phyloP scores from a whole-genome alignment of 768 basidiomycete species.

The Gyrodon lividus region DNA sequence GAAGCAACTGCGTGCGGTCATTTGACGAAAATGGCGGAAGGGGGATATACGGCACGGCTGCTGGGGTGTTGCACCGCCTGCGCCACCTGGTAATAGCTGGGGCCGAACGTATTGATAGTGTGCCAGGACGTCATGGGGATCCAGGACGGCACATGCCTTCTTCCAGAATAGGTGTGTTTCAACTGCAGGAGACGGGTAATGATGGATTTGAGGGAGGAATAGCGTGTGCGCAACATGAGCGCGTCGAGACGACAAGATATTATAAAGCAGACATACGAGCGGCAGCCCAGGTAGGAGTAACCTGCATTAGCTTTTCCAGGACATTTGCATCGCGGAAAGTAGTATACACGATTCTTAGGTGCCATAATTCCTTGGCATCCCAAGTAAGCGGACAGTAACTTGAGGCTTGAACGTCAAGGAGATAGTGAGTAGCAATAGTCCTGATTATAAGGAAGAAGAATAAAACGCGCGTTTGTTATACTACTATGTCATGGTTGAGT shows the following conservation, averaged over 20 bases:
- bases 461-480: slow-evolving; percentile 1
- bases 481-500: slow-evolving; percentile 2
- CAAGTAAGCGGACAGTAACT: slow-evolving; percentile 49
- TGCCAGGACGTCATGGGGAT: slow-evolving; percentile 57
- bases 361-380: slow-evolving; percentile 56
- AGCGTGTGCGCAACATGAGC: slow-evolving; percentile 15
- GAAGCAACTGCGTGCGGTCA: slow-evolving; percentile 53
- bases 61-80: slow-evolving; percentile 36
- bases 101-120: slow-evolving; percentile 48
- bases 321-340: slow-evolving; percentile 61
- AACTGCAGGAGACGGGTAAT: slow-evolving; percentile 38
- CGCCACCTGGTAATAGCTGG: slow-evolving; percentile 27
- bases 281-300: slow-evolving; percentile 58
- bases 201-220: background rate
- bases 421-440: slow-evolving; percentile 46
- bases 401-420: slow-evolving; percentile 45
- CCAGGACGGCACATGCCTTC: slow-evolving; percentile 58
- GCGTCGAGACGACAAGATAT: background rate
- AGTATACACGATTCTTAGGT: slow-evolving; percentile 58
- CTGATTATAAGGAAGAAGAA: slow-evolving; percentile 16
- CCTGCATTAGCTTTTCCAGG: slow-evolving; percentile 59
- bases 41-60: slow-evolving; percentile 43
- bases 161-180: slow-evolving; percentile 72
- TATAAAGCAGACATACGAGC: slow-evolving; percentile 49
- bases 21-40: slow-evolving; percentile 62